Evolutionary conservation across 108 stramenopile genomes (phyloP).

Genomic region (Cylindrotheca closterium): DNA sequence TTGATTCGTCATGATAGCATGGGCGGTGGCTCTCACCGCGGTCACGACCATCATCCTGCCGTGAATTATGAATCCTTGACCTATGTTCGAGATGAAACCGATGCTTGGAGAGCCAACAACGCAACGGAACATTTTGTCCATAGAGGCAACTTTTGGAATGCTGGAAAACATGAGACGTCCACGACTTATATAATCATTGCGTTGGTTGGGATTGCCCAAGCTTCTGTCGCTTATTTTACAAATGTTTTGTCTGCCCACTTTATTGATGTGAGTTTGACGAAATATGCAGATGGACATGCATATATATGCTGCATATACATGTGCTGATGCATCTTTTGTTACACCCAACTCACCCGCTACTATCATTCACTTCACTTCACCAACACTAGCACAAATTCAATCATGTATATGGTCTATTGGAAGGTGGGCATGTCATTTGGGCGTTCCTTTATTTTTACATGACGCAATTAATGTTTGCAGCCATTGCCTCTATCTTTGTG

Average conservation of each 20-base stretch:
- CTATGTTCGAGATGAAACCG: constrained; percentile 35
- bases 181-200: constrained; percentile 23
- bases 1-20: constrained; percentile 8
- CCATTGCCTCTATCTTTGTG: constrained; percentile 24
- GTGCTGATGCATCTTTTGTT: no score
- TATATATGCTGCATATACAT: no score
- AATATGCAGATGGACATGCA: no score
- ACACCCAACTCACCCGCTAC: no score
- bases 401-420: constrained; percentile 6
- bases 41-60: not conserved
- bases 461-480: constrained; percentile 26
- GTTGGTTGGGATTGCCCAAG: constrained; percentile 31
- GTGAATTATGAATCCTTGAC: constrained; percentile 29
- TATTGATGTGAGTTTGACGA: constrained; percentile 31
- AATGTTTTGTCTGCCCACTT: constrained; percentile 24
- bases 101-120: constrained; percentile 36
- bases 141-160: constrained; percentile 42
- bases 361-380: no score
- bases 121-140: constrained; percentile 29
- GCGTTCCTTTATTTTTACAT: constrained; percentile 22
- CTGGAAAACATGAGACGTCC: constrained; percentile 28
- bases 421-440: constrained; percentile 7
- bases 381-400: constrained; percentile 39
- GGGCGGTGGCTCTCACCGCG: constrained; percentile 1
- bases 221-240: constrained; percentile 31